Conservation (phyloP, 352 stramenopile genomes). For the Globisporangium cylindrosporum region DNA sequence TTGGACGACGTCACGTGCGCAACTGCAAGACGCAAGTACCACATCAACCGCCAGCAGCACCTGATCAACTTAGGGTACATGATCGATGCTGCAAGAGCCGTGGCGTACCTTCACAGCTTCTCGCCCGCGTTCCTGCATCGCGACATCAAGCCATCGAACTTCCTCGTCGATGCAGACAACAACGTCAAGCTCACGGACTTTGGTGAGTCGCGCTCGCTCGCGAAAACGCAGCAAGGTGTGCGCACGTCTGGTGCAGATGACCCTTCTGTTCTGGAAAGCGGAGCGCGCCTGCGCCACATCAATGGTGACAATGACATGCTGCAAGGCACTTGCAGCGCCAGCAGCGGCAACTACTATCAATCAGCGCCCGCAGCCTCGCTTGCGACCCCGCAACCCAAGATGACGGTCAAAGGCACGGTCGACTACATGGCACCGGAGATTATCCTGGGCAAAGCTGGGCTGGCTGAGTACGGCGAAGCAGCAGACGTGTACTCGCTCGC, state of each 20-base stretch:
- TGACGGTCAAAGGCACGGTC: slow-evolving; percentile 30
- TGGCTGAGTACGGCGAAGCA: slow-evolving; percentile 33
- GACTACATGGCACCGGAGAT: slow-evolving; percentile 65
- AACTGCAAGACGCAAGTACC: slow-evolving; percentile 16
- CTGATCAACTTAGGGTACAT: slow-evolving; percentile 55
- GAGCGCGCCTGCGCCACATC: background rate
- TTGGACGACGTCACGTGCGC: slow-evolving; percentile 37
- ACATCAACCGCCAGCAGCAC: slow-evolving; percentile 36
- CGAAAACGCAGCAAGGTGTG: slow-evolving; percentile 4
- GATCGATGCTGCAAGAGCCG: slow-evolving; percentile 52
- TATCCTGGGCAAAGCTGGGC: slow-evolving; percentile 29
- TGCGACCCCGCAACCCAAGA: background rate
- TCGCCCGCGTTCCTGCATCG: slow-evolving; percentile 65
- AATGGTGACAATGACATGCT: background rate
- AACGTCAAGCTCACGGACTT: slow-evolving; percentile 84
- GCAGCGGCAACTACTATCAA: background rate
- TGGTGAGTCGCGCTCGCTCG: slow-evolving; percentile 39
- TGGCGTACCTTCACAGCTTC: slow-evolving; percentile 76
- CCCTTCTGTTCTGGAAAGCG: background rate
- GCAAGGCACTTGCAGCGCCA: background rate
- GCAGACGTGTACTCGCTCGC: slow-evolving; percentile 50
- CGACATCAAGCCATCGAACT: slow-evolving; percentile 80
- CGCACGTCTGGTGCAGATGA: background rate
- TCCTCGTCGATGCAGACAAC: slow-evolving; percentile 58
- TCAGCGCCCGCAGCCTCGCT: background rate